phyloP scores from a whole-genome alignment of 331 rosid species.

The Quercus lobata region DNA sequence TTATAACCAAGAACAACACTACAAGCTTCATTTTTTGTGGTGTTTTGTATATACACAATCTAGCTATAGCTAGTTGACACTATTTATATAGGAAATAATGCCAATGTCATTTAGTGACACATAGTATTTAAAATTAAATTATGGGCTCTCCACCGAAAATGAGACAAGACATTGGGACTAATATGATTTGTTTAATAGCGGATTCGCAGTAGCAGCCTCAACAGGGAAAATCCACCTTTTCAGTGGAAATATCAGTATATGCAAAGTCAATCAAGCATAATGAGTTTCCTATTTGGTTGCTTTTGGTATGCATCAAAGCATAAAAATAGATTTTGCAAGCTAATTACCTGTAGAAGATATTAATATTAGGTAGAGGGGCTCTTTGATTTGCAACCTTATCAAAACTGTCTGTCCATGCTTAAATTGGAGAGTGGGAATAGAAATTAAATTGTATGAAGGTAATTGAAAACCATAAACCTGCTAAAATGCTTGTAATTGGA shows the following conservation, averaged over 20 bases:
- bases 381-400: neutral
- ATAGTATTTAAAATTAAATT: conserved; percentile 13
- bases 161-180: conserved; percentile 25
- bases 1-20: conserved; percentile 24
- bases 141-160: conserved; percentile 35
- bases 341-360: neutral
- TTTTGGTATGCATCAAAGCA: conserved; percentile 24
- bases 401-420: neutral
- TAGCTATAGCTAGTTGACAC: neutral
- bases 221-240: conserved; percentile 35
- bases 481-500: too few relatives aligned
- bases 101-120: conserved; percentile 8
- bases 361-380: neutral
- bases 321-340: neutral
- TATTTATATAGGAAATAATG: conserved; percentile 4
- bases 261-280: conserved; percentile 17
- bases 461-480: too few relatives aligned
- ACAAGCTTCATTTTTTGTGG: conserved; percentile 37
- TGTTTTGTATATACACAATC: neutral
- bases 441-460: too few relatives aligned
- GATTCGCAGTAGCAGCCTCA: conserved; percentile 28
- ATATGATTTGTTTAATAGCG: conserved; percentile 3
- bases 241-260: conserved; percentile 34
- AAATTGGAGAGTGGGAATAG: too few relatives aligned
- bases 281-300: conserved; percentile 23